Conservation (phyloP, 1,139 yeast genomes). For the Magnusiomyces sp. region DNA sequence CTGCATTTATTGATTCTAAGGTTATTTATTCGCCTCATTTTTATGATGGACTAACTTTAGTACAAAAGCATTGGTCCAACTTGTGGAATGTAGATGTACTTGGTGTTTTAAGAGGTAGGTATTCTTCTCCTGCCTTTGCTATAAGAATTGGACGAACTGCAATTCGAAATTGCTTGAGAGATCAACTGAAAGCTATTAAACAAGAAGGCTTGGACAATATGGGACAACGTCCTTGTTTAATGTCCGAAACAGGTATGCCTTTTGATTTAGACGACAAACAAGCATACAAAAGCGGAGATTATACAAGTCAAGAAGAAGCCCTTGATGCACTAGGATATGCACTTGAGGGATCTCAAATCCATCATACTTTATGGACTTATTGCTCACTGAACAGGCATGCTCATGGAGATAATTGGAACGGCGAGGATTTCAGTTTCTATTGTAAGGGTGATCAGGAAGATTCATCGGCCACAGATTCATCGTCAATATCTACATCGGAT, state of each 20-base stretch:
- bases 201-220: slow-evolving; percentile 49
- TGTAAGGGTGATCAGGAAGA: slow-evolving; percentile 31
- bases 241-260: slow-evolving; percentile 91
- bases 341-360: slow-evolving; percentile 58
- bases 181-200: slow-evolving; percentile 56
- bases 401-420: slow-evolving; percentile 84
- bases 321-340: slow-evolving; percentile 71
- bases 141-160: slow-evolving; percentile 69
- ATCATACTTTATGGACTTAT: slow-evolving; percentile 78
- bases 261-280: slow-evolving; percentile 75
- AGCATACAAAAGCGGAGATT: slow-evolving; percentile 55
- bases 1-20: slow-evolving; percentile 49
- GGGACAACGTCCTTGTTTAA: slow-evolving; percentile 56
- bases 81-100: slow-evolving; percentile 70
- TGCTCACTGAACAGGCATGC: slow-evolving; percentile 56
- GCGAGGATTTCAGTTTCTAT: slow-evolving; percentile 84
- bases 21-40: slow-evolving; percentile 77
- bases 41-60: slow-evolving; percentile 80
- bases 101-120: slow-evolving; percentile 69
- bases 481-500: neutral
- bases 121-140: slow-evolving; percentile 63
- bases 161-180: slow-evolving; percentile 58
- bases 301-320: slow-evolving; percentile 63
- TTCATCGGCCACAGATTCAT: neutral
- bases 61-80: slow-evolving; percentile 66